phyloP scores from a whole-genome alignment of 2,329 filamentous ascomycete genomes.

The Bipolaris bicolor region DNA sequence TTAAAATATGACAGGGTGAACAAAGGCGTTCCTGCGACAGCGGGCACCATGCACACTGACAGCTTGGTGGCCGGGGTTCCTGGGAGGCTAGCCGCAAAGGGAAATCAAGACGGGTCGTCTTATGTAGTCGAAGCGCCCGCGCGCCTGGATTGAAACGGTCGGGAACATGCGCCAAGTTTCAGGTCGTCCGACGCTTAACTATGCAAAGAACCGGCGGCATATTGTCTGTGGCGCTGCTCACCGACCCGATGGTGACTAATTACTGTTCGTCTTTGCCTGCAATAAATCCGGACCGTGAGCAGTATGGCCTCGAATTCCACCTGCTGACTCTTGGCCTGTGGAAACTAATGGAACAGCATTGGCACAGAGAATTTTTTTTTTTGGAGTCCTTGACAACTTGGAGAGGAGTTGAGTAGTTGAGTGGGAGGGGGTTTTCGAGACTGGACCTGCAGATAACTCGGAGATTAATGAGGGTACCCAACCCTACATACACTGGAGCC shows the following conservation, averaged over 20 bases:
- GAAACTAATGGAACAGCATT: not conserved
- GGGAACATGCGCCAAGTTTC: slow-evolving; percentile 39
- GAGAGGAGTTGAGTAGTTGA: not conserved
- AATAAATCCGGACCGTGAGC: slow-evolving; percentile 10
- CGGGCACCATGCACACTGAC: slow-evolving; percentile 31
- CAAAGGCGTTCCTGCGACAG: slow-evolving; percentile 27
- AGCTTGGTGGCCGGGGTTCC: slow-evolving; percentile 16
- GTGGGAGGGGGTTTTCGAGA: not conserved
- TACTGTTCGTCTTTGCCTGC: slow-evolving; percentile 11
- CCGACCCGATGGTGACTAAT: slow-evolving; percentile 19
- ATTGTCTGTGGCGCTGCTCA: slow-evolving; percentile 20
- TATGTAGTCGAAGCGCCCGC: slow-evolving; percentile 36
- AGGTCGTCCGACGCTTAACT: slow-evolving; percentile 30
- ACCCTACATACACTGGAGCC: slow-evolving; percentile 1
- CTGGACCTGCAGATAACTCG: not conserved
- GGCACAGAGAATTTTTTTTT: not conserved
- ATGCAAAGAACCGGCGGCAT: slow-evolving; percentile 28
- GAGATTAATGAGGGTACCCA: slow-evolving; percentile 5
- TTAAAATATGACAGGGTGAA: slow-evolving; percentile 26
- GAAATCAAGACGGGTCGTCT: slow-evolving; percentile 32
- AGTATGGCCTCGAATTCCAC: not conserved
- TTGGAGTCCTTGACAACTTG: not conserved
- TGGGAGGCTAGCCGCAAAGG: slow-evolving; percentile 18
- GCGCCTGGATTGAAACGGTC: slow-evolving; percentile 44
- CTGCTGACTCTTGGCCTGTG: not conserved